phyloP scores from a whole-genome alignment of 2,329 filamentous ascomycete species.

The Calonectria henricotiae region DNA sequence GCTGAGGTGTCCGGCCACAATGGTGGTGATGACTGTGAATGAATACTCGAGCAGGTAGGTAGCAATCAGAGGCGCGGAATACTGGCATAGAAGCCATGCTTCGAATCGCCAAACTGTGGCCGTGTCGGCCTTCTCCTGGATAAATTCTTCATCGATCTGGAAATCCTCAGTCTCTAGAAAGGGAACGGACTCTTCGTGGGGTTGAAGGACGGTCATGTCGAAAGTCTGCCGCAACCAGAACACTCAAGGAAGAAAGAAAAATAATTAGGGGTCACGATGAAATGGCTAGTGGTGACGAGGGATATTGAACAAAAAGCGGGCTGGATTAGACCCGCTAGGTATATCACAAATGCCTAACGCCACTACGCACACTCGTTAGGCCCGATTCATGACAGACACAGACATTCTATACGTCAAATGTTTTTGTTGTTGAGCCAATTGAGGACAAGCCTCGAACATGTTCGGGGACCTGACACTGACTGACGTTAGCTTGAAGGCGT shows the following conservation, averaged over 20 bases:
- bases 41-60: conserved; percentile 71
- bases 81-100: conserved; percentile 43
- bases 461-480: conserved; percentile 11
- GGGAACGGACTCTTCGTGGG: conserved; percentile 14
- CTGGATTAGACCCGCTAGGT: conserved; percentile 11
- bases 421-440: neutral
- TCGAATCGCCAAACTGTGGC: conserved; percentile 39
- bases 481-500: neutral
- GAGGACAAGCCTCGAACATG: neutral
- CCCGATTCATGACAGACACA: neutral
- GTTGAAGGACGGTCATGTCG: conserved; percentile 13
- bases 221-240: conserved; percentile 1
- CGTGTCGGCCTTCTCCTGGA: neutral
- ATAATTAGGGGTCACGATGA: neutral
- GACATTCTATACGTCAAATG: neutral
- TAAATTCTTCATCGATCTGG: conserved; percentile 6
- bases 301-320: conserved; percentile 24
- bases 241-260: neutral
- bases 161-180: conserved; percentile 20
- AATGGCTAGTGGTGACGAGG: conserved; percentile 9
- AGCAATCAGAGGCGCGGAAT: conserved; percentile 65
- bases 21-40: conserved; percentile 67
- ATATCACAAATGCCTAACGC: conserved; percentile 8
- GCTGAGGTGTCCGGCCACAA: conserved; percentile 69
- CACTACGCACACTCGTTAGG: neutral